phyloP scores from a whole-genome alignment of 78 protist genomes.

The Corallochytrium limacisporum region DNA sequence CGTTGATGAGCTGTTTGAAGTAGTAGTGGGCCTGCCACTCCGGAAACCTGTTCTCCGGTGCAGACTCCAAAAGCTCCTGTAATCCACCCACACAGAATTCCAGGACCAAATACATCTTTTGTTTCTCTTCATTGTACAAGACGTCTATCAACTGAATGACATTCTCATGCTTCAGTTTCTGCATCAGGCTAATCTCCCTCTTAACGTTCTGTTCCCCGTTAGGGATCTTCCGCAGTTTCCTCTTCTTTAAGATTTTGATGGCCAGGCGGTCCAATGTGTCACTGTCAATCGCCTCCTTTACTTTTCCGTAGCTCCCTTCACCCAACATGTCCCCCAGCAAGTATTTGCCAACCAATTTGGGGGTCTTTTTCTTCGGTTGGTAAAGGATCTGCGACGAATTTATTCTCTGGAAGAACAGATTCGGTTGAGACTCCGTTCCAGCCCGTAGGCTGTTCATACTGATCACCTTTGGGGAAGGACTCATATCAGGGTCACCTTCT shows the following conservation, averaged over 20 bases:
- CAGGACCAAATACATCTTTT: slow-evolving; percentile 18
- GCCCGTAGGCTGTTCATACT: too few relatives aligned
- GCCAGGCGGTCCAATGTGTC: slow-evolving; percentile 13
- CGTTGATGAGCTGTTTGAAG: slow-evolving; percentile 30
- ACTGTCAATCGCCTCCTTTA: slow-evolving; percentile 22
- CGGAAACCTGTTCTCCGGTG: background rate
- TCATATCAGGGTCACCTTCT: too few relatives aligned
- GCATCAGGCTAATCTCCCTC: slow-evolving; percentile 7
- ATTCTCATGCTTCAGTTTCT: background rate
- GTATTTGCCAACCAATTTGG: slow-evolving; percentile 1
- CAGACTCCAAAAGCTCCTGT: slow-evolving; percentile 3
- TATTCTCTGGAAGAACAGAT: background rate
- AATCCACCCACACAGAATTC: slow-evolving; percentile 18
- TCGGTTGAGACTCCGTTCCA: too few relatives aligned
- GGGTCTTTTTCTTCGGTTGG: background rate
- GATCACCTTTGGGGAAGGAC: too few relatives aligned
- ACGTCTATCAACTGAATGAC: slow-evolving; percentile 2
- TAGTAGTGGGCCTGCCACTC: background rate
- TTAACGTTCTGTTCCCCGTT: slow-evolving; percentile 20
- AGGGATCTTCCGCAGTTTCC: slow-evolving; percentile 12
- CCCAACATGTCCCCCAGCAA: slow-evolving; percentile 21
- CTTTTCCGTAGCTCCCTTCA: slow-evolving; percentile 38
- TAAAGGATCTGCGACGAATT: slow-evolving; percentile 7
- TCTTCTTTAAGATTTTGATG: slow-evolving; percentile 8
- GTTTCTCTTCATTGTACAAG: slow-evolving; percentile 1